Base-by-base conservation (phyloP, 192 early-diverging fungal genomes). In the Irineochytrium annulatum region DNA sequence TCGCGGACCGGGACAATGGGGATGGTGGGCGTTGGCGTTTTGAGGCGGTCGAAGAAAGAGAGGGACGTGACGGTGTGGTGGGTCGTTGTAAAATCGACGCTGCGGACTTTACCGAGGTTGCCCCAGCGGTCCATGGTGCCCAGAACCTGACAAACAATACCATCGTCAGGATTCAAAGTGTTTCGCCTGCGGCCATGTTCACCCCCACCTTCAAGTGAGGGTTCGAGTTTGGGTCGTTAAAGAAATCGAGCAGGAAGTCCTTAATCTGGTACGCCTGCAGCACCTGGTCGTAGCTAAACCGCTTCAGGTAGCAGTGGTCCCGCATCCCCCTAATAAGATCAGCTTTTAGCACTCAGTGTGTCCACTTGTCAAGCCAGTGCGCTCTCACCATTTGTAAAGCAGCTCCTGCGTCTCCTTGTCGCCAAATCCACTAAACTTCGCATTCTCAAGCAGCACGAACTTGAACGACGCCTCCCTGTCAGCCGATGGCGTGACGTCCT, bases 311-410 rank as follows among this genome's bases (percentile, higher is more conserved):
- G 43, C 48, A 59, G 48, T 74, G 68, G 29, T 71, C 71, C 30
- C 64, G 59, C 68, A 80, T 70, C 2, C 78, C 78, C 77, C 77
- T 79, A n/a, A 20, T 28, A 1, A 53, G 13, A 39, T 62, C 4
- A 8, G 5, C 16, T 22, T 27, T 29, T 30, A 46, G 16, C 26
- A 37, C 22, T 37, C 19, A 20, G 5, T 37, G 26, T 30, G 32
- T 6, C 13, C 20, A 13, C 31, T 24, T 41, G 11, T 17, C 19
- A 49, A 14, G 39, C 39, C 11, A 49, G n/a, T n/a, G 20, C 11
- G 8, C 53, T 37, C 27, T 19, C 52, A 75, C 77, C 77, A 79
- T 61, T 76, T 79, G 68, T 67, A 79, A 11, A 79, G 55, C 2
- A 52, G 49, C 13, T 69, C 67, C 59, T 79, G 71, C 28, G 71